phyloP scores from a whole-genome alignment of 2,329 filamentous ascomycete species.

The Aureobasidium sp. region DNA sequence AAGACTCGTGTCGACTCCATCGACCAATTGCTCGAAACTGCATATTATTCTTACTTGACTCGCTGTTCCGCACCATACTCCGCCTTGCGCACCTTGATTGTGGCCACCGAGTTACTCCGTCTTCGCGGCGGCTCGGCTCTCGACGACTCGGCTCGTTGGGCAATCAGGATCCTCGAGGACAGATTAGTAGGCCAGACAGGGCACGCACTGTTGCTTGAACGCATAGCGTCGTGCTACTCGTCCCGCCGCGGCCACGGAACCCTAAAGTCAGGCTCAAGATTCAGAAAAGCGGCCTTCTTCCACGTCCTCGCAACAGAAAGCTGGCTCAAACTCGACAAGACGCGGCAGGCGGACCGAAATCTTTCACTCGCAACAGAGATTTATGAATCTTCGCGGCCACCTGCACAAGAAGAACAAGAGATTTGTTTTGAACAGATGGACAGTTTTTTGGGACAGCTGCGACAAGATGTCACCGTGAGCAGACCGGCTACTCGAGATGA shows the following conservation, averaged over 20 bases:
- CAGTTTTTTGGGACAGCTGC: conserved; percentile 60
- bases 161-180: conserved; percentile 69
- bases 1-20: conserved; percentile 75
- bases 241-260: conserved; percentile 62
- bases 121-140: conserved; percentile 71
- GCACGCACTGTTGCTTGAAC: conserved; percentile 76
- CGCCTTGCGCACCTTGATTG: conserved; percentile 66
- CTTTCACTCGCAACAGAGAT: conserved; percentile 60
- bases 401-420: conserved; percentile 22
- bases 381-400: conserved; percentile 36
- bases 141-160: conserved; percentile 85
- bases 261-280: conserved; percentile 62
- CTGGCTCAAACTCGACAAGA: conserved; percentile 73
- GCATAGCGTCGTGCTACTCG: conserved; percentile 76
- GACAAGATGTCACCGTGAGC: conserved; percentile 51
- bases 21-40: conserved; percentile 81
- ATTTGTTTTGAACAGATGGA: conserved; percentile 47
- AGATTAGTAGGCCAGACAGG: conserved; percentile 68
- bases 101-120: conserved; percentile 76
- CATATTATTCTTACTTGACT: conserved; percentile 86
- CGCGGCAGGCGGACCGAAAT: conserved; percentile 69
- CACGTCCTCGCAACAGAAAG: conserved; percentile 73
- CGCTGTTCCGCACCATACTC: conserved; percentile 74
- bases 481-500: conserved; percentile 25
- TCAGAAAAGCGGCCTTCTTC: conserved; percentile 85